Evolutionary conservation across 2,329 filamentous ascomycete genomes (phyloP), one percentile per base, ranked within the genome.

Genomic region (Colletotrichum sp.): DNA sequence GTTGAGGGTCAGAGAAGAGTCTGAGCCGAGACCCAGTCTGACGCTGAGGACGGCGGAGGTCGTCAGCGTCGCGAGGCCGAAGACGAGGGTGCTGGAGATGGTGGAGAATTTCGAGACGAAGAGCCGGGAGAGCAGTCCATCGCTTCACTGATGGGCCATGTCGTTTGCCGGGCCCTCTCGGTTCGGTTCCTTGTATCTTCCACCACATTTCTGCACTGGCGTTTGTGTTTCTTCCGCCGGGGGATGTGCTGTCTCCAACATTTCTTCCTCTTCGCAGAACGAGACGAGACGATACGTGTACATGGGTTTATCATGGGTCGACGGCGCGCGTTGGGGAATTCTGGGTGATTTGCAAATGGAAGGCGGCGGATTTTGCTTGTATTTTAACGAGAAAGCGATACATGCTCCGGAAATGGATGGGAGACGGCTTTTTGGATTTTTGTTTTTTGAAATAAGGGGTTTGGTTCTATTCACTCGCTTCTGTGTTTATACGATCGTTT

Each of bases 51-150:
- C 86, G 24, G 90, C 89, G 5, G 85, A 90, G 80, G 87, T 85
- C n/a, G 84, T 90, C 67, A 82, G 82, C 57, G 77, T 87, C 26
- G 84, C 87, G 78, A 82, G 82, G 74, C 85, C 88, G 12, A 81
- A 84, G 78, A 88, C 87, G 16, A 82, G 86, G 44, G 90, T 92
- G 32, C 81, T 90, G 63, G 85, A 87, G 62, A 91, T 92, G 89
- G 89, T 92, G 52, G 86, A 92, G 79, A 87, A 84, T 75, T 86
- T 92, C 75, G 90, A 92, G 85, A 86, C 81, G 39, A 81, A 83
- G 70, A 89, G 87, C 77, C 83, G 85, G 57, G 75, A 77, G 28
- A 81, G 79, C 6, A 90, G 88, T 75, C 84, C 87, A 0, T 63
- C 59, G 30, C 59, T 63, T 9, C 28, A 30, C 59, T 63, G 2